Evolutionary conservation across 768 basidiomycete species (phyloP).

Genomic region (Russula griseocarnosa): DNA sequence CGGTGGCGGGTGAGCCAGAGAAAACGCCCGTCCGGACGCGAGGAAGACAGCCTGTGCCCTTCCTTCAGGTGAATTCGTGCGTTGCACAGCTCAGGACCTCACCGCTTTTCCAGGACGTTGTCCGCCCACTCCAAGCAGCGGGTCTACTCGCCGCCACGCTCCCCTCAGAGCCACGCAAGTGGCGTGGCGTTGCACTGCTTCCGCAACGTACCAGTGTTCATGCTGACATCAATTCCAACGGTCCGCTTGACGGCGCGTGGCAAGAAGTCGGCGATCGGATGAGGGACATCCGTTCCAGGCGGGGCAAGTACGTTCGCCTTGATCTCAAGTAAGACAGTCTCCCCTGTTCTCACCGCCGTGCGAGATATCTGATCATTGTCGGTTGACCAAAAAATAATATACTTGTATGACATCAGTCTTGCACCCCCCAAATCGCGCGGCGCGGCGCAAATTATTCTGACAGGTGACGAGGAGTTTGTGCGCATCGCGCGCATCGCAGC

Average conservation of each 20-base stretch:
- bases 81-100: conserved; percentile 20
- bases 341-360: not conserved
- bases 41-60: conserved; percentile 28
- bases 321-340: conserved; percentile 31
- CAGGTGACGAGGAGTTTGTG: conserved; percentile 53
- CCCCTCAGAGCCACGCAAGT: conserved; percentile 36
- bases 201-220: conserved; percentile 35
- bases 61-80: conserved; percentile 28
- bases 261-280: conserved; percentile 32
- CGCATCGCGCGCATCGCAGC: conserved; percentile 44
- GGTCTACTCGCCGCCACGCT: conserved; percentile 46
- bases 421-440: conserved; percentile 48
- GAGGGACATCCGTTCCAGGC: conserved; percentile 28
- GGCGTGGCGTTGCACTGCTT: conserved; percentile 52
- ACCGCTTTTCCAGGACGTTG: conserved; percentile 38
- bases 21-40: conserved; percentile 7
- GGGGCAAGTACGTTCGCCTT: conserved; percentile 31
- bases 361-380: not conserved
- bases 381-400: not conserved
- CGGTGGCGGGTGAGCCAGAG: not conserved
- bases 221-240: not conserved
- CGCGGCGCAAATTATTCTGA: conserved; percentile 50
- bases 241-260: conserved; percentile 30
- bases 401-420: conserved; percentile 33
- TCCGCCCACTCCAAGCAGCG: conserved; percentile 42